Conservation (phyloP, 2,329 filamentous ascomycete species). For the Ophiostoma triangulosporum region DNA sequence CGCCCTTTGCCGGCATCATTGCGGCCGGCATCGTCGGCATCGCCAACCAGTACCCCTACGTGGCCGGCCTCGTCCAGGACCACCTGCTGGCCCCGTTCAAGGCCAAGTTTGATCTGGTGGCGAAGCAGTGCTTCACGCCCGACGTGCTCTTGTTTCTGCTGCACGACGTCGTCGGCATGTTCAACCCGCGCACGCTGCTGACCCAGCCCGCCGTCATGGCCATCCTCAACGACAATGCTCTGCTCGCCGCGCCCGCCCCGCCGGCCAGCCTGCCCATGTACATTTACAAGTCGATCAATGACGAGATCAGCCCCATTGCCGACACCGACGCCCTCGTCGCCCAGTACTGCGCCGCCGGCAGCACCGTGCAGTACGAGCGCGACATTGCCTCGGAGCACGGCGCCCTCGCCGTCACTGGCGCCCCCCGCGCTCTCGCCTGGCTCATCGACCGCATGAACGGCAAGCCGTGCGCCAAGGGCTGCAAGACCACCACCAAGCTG, state of each 20-base stretch:
- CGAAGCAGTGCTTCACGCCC: slow-evolving; percentile 21
- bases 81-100: slow-evolving; percentile 15
- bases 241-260: neutral
- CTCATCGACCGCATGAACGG: slow-evolving; percentile 4
- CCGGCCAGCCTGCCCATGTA: slow-evolving; percentile 26
- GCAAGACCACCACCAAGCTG: neutral
- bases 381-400: slow-evolving; percentile 1
- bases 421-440: slow-evolving; percentile 6
- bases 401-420: neutral
- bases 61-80: neutral
- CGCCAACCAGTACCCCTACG: slow-evolving; percentile 9
- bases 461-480: neutral
- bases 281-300: slow-evolving; percentile 30
- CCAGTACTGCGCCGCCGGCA: slow-evolving; percentile 6
- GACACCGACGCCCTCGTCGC: slow-evolving; percentile 7
- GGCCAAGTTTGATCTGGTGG: slow-evolving; percentile 14
- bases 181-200: slow-evolving; percentile 1
- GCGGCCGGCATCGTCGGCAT: slow-evolving; percentile 13
- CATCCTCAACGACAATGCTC: slow-evolving; percentile 19
- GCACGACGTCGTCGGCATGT: slow-evolving; percentile 12
- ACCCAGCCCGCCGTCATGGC: slow-evolving; percentile 13
- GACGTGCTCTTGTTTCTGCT: slow-evolving; percentile 25
- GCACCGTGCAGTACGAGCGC: slow-evolving; percentile 4
- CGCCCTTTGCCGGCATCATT: slow-evolving; percentile 17
- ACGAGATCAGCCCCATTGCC: slow-evolving; percentile 20